Percentiles rank a stretch among this genome's conserved stretches.
phyloP scores from a whole-genome alignment of 176 grass and related monocot genomes.

The Rhynchospora pubera region DNA sequence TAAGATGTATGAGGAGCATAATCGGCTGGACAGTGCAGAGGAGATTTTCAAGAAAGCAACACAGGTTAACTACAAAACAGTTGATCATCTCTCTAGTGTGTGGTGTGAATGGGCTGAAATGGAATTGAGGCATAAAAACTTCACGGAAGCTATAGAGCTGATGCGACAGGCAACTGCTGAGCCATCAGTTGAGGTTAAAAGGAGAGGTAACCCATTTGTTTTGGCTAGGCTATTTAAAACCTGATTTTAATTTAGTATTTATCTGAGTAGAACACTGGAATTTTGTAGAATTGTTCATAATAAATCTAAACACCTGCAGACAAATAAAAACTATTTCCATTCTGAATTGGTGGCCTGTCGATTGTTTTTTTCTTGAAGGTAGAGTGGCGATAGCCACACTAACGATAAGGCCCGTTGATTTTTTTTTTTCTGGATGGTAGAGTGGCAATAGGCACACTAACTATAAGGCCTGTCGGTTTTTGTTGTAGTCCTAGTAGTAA shows the following conservation, averaged over 20 bases:
- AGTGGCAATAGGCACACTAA: too few relatives aligned
- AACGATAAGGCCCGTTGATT: too few relatives aligned
- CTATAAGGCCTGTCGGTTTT: neutral
- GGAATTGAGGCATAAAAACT: conserved; percentile 48
- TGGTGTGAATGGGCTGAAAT: conserved; percentile 64
- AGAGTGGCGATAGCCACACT: too few relatives aligned
- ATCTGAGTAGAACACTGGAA: neutral
- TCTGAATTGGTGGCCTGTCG: neutral
- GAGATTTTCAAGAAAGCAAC: conserved; percentile 49
- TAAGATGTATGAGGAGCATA: conserved; percentile 49
- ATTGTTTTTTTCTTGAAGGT: neutral
- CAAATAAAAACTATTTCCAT: neutral
- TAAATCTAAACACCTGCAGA: neutral
- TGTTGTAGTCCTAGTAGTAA: neutral
- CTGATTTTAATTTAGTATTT: neutral
- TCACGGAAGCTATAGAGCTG: conserved; percentile 33
- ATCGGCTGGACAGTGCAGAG: conserved; percentile 38
- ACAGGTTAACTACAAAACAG: conserved; percentile 45
- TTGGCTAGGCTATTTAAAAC: neutral
- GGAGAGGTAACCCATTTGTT: conserved; percentile 23
- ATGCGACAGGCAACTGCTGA: conserved; percentile 48
- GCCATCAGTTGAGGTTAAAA: conserved; percentile 39
- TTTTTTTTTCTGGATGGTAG: too few relatives aligned
- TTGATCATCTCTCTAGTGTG: conserved; percentile 49
- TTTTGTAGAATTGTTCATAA: neutral